A percentile compares a stretch with the other conserved stretches of the same genome.
phyloP scores from a whole-genome alignment of 2,329 filamentous ascomycete genomes.

The Pleurostoma richardsiae region DNA sequence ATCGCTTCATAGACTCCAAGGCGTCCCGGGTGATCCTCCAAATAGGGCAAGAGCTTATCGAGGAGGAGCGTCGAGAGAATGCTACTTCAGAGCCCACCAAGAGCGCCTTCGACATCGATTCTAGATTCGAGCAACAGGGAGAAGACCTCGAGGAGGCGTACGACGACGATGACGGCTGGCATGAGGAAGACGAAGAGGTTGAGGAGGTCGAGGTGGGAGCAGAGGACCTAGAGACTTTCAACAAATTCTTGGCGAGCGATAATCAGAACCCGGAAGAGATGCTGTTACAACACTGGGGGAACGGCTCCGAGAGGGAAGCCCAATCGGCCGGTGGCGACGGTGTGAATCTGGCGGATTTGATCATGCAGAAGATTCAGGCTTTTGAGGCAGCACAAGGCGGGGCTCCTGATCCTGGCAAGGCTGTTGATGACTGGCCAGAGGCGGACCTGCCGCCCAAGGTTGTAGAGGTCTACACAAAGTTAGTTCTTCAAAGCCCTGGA shows the following conservation, averaged over 20 bases:
- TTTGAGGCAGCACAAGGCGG: slow-evolving; percentile 64
- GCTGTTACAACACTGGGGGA: slow-evolving; percentile 62
- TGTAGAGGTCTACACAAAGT: slow-evolving; percentile 90
- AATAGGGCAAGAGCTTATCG: slow-evolving; percentile 82
- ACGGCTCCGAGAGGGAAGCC: slow-evolving; percentile 35
- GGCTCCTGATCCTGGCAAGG: slow-evolving; percentile 26
- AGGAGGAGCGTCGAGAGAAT: slow-evolving; percentile 63
- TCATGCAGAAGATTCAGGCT: slow-evolving; percentile 88
- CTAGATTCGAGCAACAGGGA: slow-evolving; percentile 58
- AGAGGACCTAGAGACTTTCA: slow-evolving; percentile 83
- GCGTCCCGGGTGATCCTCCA: slow-evolving; percentile 84
- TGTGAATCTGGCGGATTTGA: slow-evolving; percentile 87
- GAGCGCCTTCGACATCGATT: slow-evolving; percentile 77
- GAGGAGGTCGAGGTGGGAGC: slow-evolving; percentile 80
- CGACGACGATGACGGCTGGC: slow-evolving; percentile 64
- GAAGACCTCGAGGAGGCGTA: slow-evolving; percentile 40
- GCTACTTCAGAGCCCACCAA: slow-evolving; percentile 32
- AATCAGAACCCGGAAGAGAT: slow-evolving; percentile 56
- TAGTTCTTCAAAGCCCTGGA: slow-evolving; percentile 17
- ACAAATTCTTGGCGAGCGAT: slow-evolving; percentile 73
- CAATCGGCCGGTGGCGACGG: slow-evolving; percentile 43
- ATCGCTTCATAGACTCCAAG: slow-evolving; percentile 79
- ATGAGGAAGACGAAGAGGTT: slow-evolving; percentile 69
- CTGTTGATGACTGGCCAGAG: slow-evolving; percentile 75
- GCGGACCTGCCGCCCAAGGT: slow-evolving; percentile 75